A percentile compares a stretch with the other conserved stretches of the same genome.
These are phyloP conservation scores for Phytophthora colocasiae DNA, from an alignment of 352 stramenopile species.

Conservation along the genomic window DNA sequence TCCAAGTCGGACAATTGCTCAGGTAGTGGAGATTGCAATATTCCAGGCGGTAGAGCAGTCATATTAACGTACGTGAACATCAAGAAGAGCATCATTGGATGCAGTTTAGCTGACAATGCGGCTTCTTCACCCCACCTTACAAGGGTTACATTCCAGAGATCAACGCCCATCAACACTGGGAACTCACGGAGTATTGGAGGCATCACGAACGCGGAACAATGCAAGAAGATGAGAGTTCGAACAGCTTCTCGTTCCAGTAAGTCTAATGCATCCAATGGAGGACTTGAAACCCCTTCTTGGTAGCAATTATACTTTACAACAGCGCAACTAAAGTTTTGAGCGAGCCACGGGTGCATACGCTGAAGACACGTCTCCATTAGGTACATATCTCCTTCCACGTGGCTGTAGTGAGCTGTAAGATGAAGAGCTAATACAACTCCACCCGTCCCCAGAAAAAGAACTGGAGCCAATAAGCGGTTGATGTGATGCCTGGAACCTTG, in stretches of 20 bases:
- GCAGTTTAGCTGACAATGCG: neutral
- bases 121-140: constrained; percentile 2
- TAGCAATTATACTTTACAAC: constrained; percentile 6
- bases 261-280: neutral
- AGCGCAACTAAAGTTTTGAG: neutral
- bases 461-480: neutral
- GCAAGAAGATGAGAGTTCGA: neutral
- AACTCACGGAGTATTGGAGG: neutral
- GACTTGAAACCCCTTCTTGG: neutral
- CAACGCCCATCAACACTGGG: neutral
- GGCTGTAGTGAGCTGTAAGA: neutral
- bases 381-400: neutral
- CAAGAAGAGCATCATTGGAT: constrained; percentile 5
- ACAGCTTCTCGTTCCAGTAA: neutral
- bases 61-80: constrained; percentile 1
- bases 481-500: neutral
- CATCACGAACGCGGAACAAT: constrained; percentile 3
- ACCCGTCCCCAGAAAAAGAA: neutral
- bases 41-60: neutral
- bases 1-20: constrained; percentile 1
- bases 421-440: neutral
- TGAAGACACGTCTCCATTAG: neutral
- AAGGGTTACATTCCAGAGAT: constrained; percentile 7
- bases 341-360: constrained; percentile 1
- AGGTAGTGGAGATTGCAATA: neutral